Evolutionary conservation across 2,329 filamentous ascomycete genomes (phyloP), one percentile per base, ranked within the genome.

Genomic region (Chaetomium globosum): DNA sequence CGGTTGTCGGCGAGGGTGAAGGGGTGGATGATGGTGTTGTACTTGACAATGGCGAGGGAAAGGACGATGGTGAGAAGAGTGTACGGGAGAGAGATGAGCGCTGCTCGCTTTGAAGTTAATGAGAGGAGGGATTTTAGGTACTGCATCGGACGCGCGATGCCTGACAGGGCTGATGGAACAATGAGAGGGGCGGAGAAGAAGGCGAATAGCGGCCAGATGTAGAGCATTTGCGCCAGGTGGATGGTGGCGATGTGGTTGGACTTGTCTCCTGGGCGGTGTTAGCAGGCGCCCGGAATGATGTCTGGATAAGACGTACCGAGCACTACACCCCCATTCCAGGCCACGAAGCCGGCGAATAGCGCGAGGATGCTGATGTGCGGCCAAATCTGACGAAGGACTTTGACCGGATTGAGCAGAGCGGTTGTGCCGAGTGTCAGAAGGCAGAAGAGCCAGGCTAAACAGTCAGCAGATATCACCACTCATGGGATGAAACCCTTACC

Each of bases 1-100:
- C 95, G 84, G 77, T 99, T 99, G 77, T 99, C 95, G 39, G 95
- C 95, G 0, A 98, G 84, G 0, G 93, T 97, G 75, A 98, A 99
- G 0, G 95, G 94, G 74, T 99, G 95, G 52, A 98, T 86, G 68
- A 97, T 89, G 39, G 95, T 99, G 82, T 97, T 98, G 82, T 85
- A 89, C 68, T 86, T 85, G 28, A 97, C 87, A 23, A 87, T 75
- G 13, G 74, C 70, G 2, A 80, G 54, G 0, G 82, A 81, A 8
- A 77, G 63, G 7, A 73, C 62, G 0, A 81, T 55, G 2, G 79
- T 78, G 1, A 70, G 68, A 8, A 75, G 33, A 4, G 81, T 53
- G 48, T 80, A 78, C 9, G 79, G 23, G 0, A 73, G 68, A 66
- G 78, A 77, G 8, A 77, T 30, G 8, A 65, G 65, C 46, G 69